A percentile compares a stretch with the other conserved stretches of the same genome.
Conservation (phyloP, 2,329 filamentous ascomycete genomes). For the Aspergillus pseudoviridinutans region DNA sequence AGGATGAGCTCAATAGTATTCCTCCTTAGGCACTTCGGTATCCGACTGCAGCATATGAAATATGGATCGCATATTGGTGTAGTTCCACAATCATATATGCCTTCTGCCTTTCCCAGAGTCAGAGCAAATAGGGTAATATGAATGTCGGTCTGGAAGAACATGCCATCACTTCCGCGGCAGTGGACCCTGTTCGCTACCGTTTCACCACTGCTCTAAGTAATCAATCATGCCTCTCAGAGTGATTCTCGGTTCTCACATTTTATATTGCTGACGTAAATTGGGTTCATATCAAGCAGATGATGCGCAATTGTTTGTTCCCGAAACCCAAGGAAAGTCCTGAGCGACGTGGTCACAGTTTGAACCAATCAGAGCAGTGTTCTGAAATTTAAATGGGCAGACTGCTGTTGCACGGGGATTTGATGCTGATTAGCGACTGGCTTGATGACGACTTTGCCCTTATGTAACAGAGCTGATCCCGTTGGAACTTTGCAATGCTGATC, state of each 20-base stretch:
- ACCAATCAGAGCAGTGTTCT: constrained; percentile 1
- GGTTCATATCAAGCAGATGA: background rate
- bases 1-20: background rate
- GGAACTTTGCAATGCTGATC: background rate
- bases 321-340: background rate
- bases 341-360: constrained; percentile 4
- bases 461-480: constrained; percentile 7
- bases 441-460: background rate
- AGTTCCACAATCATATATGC: background rate
- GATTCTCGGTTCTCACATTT: background rate
- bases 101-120: background rate
- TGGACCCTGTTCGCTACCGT: constrained; percentile 12
- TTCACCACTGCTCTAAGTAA: constrained; percentile 11
- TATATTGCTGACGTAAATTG: background rate
- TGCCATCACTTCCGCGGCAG: constrained; percentile 7
- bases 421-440: constrained; percentile 7
- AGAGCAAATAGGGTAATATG: background rate
- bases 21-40: background rate
- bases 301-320: background rate
- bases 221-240: constrained; percentile 6
- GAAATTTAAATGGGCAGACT: background rate
- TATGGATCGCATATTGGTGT: background rate
- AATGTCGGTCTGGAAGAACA: constrained; percentile 8
- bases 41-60: background rate
- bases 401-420: constrained; percentile 6